Base-by-base conservation (phyloP, 176 grass and related monocot species). In the Juncus effusus region DNA sequence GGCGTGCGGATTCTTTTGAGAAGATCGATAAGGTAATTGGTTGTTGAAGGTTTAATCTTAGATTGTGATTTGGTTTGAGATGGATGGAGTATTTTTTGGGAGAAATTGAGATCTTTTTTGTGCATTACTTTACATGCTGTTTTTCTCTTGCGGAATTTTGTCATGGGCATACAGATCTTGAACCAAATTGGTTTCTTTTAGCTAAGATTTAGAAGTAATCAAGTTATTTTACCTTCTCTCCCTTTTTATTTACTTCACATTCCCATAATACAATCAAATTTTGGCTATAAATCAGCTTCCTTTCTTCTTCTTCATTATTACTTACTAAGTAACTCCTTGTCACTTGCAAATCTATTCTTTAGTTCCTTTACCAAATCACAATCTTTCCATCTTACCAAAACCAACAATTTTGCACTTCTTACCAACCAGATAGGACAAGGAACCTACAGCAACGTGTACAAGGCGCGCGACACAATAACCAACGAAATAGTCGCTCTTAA, bases 371-470 rank as follows among this genome's bases (percentile, higher is more conserved):
- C 7, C 12, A 69, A n/a, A 15, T 28, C 38, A 52, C 37, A 42
- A 10, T 13, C 12, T 69, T 37, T 40, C 5, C 55, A 54, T 55
- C 49, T 38, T 35, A 39, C 16, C 50, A 7, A 40, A 56, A 69
- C 3, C 6, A 40, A 69, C 7, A 54, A 38, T 69, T 28, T 28
- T 28, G 19, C 19, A 28, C 19, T 28, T 28, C 19, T 28, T 28
- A 28, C 19, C 19, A 28, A 28, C 52, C 62, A 90, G 87, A 90
- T 90, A 73, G 87, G 87, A 14, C 83, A 86, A 81, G 87, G 87
- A 56, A 90, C 87, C 42, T 90, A 90, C 80, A 90, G 87, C 79
- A 90, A 90, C 62, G 87, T 90, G 72, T 90, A 90, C 79, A 90
- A 90, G 83, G 87, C 83, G 40, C 76, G 87, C 50, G 87, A 90